Evolutionary conservation across 75 land plant genomes (phyloP), one percentile per base, ranked within the genome.

Genomic region (Sequoia sempervirens): DNA sequence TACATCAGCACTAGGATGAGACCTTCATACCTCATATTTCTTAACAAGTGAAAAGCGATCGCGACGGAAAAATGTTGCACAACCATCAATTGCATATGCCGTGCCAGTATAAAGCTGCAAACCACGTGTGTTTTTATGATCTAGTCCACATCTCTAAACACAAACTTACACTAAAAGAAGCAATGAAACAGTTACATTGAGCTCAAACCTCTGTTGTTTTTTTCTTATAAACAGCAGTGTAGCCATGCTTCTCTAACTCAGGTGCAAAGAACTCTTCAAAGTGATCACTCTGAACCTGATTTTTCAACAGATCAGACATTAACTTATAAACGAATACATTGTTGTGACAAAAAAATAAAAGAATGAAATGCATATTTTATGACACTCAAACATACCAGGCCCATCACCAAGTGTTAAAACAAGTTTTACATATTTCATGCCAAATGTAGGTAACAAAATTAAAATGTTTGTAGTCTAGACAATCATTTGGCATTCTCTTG

Each of bases 31-130:
- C 99, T 97, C 99, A 91, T 97, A 97, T 94, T 97, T 97, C 81
- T 97, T 97, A 47, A 97, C 99, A 84, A 93, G 92, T 26, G 92
- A 89, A 84, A 97, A 97, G 72, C 93, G 89, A 81, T 97, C 99
- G 36, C 94, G 89, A 20, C 99, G 91, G 85, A 93, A 97, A 90
- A 97, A 96, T 54, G 98, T 97, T 50, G 99, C 99, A 94, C 99
- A 97, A 41, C 99, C 99, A 92, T 97, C 99, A 84, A 93, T 87
- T 41, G 92, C 90, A 38, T 88, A 85, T 45, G 82, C 84, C 82
- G 89, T 90, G 73, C 96, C 96, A 85, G 84, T 86, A 81, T 84
- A 94, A 82, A 97, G 90, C 99, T 97, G 95, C 38, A 88, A 83
- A n/a, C 45, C 82, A 23, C n/a, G 43, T 3, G 9, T 43, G 32